Base-by-base conservation (phyloP, 75 land plant genomes). In the Picea sitchensis region DNA sequence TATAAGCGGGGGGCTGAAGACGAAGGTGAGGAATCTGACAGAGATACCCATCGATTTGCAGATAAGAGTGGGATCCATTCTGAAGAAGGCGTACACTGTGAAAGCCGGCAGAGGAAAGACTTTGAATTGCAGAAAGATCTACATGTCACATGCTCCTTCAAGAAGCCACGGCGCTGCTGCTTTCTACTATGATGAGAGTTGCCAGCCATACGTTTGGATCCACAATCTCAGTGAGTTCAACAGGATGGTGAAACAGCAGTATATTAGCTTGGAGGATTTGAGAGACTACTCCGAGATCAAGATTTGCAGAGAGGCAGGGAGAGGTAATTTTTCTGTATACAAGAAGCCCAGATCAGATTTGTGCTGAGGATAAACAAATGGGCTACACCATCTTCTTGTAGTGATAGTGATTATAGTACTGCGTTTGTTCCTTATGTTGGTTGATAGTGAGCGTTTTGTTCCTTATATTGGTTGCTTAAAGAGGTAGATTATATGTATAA, bases 231-330 rank as follows among this genome's bases (percentile, higher is more conserved):
- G 67, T 17, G 68, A 76, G 20, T 76, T 15, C 13, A 34, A 64
- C 12, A 76, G 61, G 62, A 76, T 76, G 77, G 77, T 76, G 77
- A 76, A 76, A 23, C 77, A 76, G 68, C 77, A 76, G 77, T 76
- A 57, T 61, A 58, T 76, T 1, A 76, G 77, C 34, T 18, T 76
- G 15, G 64, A 76, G 34, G 77, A 76, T 58, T 26, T 76, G 32
- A 57, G 77, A 76, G 61, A 58, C 77, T 63, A 57, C 64, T 76
- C 77, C 7, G 64, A 76, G 61, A 76, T 76, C 61, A 76, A 58
- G 64, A 76, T 76, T 18, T 76, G 63, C 77, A 76, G 32, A 59
- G 61, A 76, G 5, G 65, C 58, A 14, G 21, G 31, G 68, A 76
- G 59, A 31, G 77, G 62, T 9, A 76, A 15, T 9, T 23, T 76